Evolutionary conservation across 257 asterid genomes (phyloP).

Genomic region (Catharanthus roseus): DNA sequence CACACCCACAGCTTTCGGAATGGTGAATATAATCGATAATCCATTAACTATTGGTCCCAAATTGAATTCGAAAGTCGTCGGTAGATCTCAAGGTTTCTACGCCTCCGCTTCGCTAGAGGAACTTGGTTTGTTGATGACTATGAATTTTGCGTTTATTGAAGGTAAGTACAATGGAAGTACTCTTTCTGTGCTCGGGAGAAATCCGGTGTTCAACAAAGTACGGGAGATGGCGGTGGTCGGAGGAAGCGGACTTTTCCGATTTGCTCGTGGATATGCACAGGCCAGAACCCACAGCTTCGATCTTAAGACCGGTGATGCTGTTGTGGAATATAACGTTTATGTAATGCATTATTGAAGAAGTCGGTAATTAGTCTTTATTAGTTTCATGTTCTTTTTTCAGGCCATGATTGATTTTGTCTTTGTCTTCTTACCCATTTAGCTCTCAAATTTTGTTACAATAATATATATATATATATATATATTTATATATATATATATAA

Average conservation of each 20-base stretch:
- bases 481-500: no score
- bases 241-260: conserved; percentile 17
- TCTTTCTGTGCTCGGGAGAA: conserved; percentile 3
- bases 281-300: conserved; percentile 6
- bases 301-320: conserved; percentile 11
- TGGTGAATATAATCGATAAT: conserved; percentile 2
- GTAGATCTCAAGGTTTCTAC: conserved; percentile 22
- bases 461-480: no score
- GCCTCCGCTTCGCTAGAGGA: conserved; percentile 26
- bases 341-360: conserved; percentile 16
- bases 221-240: conserved; percentile 21
- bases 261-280: conserved; percentile 22
- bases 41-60: conserved; percentile 2
- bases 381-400: no score
- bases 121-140: conserved; percentile 18
- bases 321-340: conserved; percentile 20
- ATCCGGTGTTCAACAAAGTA: neutral
- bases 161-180: conserved; percentile 24
- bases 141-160: conserved; percentile 21
- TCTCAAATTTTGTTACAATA: no score
- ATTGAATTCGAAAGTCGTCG: conserved; percentile 15
- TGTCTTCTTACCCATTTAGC: no score
- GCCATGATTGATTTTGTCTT: no score
- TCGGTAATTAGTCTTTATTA: no score
- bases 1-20: conserved; percentile 21